Percentiles rank a stretch among this genome's conserved stretches.
phyloP scores from a whole-genome alignment of 345 rosid species.

The Brassica nigra region DNA sequence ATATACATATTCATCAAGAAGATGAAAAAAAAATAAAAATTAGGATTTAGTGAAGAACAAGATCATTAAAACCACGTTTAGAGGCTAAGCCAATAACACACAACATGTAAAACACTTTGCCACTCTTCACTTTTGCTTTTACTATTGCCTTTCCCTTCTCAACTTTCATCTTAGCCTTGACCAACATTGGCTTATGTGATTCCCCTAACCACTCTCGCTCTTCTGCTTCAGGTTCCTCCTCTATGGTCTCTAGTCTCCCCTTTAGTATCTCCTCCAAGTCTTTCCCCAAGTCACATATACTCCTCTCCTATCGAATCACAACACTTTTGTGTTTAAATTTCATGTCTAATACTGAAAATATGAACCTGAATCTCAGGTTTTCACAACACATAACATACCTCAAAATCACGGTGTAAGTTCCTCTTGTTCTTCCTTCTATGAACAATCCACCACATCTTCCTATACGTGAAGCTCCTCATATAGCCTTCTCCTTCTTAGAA shows the following conservation, averaged over 20 bases:
- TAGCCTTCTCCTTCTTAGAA: constrained; percentile 13
- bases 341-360: neutral
- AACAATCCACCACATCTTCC: constrained; percentile 43
- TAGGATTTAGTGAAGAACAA: constrained; percentile 34
- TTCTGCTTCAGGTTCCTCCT: constrained; percentile 43
- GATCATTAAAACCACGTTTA: constrained; percentile 37
- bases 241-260: constrained; percentile 44
- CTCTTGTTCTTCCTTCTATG: constrained; percentile 32
- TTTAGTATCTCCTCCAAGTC: constrained; percentile 40
- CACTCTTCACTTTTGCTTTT: constrained; percentile 41
- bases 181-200: constrained; percentile 30
- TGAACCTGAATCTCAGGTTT: neutral
- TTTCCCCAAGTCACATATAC: constrained; percentile 34
- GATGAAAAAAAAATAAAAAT: neutral
- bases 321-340: neutral
- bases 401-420: constrained; percentile 25
- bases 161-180: constrained; percentile 33
- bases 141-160: constrained; percentile 42
- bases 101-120: constrained; percentile 44
- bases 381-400: constrained; percentile 16
- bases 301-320: constrained; percentile 31
- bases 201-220: constrained; percentile 28
- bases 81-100: constrained; percentile 42
- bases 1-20: constrained; percentile 27
- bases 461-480: constrained; percentile 38